phyloP scores from a whole-genome alignment of 208 protist species.

The Leishmania martiniquensis region DNA sequence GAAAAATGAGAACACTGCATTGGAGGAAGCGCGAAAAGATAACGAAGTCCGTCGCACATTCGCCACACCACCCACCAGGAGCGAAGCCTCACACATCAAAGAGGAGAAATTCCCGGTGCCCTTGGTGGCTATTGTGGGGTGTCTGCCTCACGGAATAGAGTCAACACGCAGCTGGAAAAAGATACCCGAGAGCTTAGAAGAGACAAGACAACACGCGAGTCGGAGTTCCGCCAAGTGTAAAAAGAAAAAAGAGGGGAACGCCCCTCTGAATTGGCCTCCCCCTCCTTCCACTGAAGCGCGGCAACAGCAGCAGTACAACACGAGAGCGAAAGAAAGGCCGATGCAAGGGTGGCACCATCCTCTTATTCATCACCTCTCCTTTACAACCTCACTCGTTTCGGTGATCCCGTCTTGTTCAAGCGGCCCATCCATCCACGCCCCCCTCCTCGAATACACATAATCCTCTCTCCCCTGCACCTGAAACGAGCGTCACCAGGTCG shows the following conservation, averaged over 20 bases:
- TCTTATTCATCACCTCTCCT: conserved; percentile 6
- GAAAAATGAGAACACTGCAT: neutral
- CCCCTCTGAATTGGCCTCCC: neutral
- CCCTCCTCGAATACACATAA: neutral
- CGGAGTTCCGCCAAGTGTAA: neutral
- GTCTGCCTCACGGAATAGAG: neutral
- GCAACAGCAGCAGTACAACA: neutral
- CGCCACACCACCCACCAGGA: neutral
- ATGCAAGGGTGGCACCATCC: neutral
- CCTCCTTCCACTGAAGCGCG: neutral
- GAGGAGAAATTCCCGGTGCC: neutral
- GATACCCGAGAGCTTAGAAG: conserved; percentile 4
- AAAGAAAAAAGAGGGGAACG: conserved; percentile 2
- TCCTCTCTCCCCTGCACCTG: neutral
- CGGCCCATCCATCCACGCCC: neutral
- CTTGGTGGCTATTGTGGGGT: neutral
- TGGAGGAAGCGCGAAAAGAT: neutral
- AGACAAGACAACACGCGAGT: neutral
- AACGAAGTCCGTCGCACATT: neutral
- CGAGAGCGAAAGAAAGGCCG: conserved; percentile 5
- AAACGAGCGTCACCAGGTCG: neutral
- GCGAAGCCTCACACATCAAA: neutral
- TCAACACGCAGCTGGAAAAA: neutral
- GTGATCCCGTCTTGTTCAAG: neutral
- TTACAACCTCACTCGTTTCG: neutral